Conservation (phyloP, 495 filamentous ascomycete species). For the Aspergillus sparsus region DNA sequence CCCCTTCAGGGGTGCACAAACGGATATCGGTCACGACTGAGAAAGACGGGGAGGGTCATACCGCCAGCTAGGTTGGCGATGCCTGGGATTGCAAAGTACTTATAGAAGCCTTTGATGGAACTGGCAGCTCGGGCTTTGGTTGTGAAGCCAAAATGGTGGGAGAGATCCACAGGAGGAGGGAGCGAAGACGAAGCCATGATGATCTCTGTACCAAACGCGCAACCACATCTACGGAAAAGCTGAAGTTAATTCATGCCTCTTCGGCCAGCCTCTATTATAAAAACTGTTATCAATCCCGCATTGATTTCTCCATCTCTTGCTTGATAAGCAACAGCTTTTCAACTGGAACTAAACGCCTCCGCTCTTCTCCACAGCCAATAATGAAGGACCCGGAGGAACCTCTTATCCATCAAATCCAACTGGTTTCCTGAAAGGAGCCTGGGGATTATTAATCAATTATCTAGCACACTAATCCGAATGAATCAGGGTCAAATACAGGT, state of each 20-base stretch:
- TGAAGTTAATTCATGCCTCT: background rate
- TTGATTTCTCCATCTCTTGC: constrained; percentile 12
- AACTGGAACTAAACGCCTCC: constrained; percentile 1
- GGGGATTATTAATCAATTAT: background rate
- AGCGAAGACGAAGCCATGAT: constrained; percentile 14
- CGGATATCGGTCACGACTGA: background rate
- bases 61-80: constrained; percentile 89
- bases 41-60: constrained; percentile 37
- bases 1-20: background rate
- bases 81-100: constrained; percentile 76
- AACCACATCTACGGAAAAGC: background rate
- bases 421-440: background rate
- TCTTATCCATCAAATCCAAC: background rate
- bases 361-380: constrained; percentile 14
- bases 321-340: constrained; percentile 14
- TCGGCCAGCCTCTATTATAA: background rate
- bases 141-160: constrained; percentile 71
- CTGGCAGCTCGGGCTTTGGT: constrained; percentile 65
- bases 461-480: background rate
- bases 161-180: constrained; percentile 67
- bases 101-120: constrained; percentile 77
- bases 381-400: no score
- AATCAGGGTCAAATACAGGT: no score
- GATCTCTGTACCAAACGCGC: background rate
- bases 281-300: constrained; percentile 1